Base-by-base conservation (phyloP, 2,329 filamentous ascomycete species). In the Boeremia exigua region DNA sequence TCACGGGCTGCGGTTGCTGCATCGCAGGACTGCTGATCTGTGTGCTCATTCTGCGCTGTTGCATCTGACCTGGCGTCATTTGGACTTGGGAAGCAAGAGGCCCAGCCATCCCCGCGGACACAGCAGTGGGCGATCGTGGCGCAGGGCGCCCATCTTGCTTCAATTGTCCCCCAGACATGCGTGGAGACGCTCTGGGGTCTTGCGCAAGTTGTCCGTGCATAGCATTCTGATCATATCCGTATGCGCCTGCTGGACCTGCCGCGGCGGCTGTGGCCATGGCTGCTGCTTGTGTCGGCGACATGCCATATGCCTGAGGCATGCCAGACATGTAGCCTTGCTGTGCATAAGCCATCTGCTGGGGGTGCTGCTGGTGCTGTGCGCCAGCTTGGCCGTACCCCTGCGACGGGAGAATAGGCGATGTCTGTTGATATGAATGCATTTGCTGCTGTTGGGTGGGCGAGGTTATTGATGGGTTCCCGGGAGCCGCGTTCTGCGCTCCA, bases 191-290 rank as follows among this genome's bases (percentile, higher is more conserved):
- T 54, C 82, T 77, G 25, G 80, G 77, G 25, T 82, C 81, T 63
- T 80, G 81, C 9, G 75, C 72, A 61, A 84, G 76, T 84, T 89
- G 75, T 76, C 83, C 78, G 82, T 82, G 79, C 82, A 86, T 87
- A 17, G 66, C 57, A 85, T 82, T 68, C 59, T 93, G 90, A 51
- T 89, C 86, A 48, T 68, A 66, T 36, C 54, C 54, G 59, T 89
- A 88, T 65, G 89, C 90, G 9, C 68, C 73, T 60, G 79, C 86
- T 58, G 91, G 89, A 36, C 94, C 93, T 6, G 92, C 93, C 10
- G 94, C 94, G 1, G 94, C 93, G 15, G 94, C 94, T 1, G 93
- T 96, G 19, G 90, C 93, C 91, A 96, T 95, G 55, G 93, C 93
- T 45, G 94, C 93, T 12, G 92, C 92, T 76, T 96, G 91, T 42